A percentile compares a stretch with the other conserved stretches of the same genome.
These are phyloP conservation scores for Chalaropsis thielavioides DNA, from an alignment of 2,329 filamentous ascomycete species.

Conservation along the genomic window DNA sequence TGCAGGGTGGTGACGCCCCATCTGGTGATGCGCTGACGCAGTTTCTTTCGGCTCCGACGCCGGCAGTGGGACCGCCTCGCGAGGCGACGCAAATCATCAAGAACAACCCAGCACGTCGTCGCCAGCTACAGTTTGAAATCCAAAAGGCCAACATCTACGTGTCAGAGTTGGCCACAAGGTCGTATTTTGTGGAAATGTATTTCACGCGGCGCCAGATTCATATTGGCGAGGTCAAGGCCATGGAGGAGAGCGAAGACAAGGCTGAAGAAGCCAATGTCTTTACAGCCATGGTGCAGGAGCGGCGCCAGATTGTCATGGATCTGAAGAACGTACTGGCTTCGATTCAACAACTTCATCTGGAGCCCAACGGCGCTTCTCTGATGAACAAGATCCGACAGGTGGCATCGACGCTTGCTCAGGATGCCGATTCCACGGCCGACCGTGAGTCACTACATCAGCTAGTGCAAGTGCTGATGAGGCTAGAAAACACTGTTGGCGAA, in stretches of 20 bases:
- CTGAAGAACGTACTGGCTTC: constrained; percentile 59
- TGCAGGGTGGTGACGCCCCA: constrained; percentile 22
- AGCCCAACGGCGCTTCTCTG: constrained; percentile 49
- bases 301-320: constrained; percentile 68
- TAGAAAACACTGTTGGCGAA: constrained; percentile 13
- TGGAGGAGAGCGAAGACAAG: constrained; percentile 27
- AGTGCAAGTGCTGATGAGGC: constrained; percentile 13
- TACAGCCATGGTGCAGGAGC: constrained; percentile 55
- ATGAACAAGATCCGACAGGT: constrained; percentile 77
- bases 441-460: constrained; percentile 14
- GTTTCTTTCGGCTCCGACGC: constrained; percentile 27
- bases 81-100: constrained; percentile 37
- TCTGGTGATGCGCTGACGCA: constrained; percentile 22
- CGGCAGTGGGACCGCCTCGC: constrained; percentile 32
- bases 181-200: constrained; percentile 76
- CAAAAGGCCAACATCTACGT: constrained; percentile 84
- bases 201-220: constrained; percentile 60
- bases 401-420: constrained; percentile 60
- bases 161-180: constrained; percentile 66
- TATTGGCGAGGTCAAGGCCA: constrained; percentile 26
- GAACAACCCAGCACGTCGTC: constrained; percentile 35
- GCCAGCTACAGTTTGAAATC: constrained; percentile 64
- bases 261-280: constrained; percentile 37
- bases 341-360: constrained; percentile 74
- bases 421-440: constrained; percentile 10